Conservation (phyloP, 1,139 yeast genomes). For the Kazachstania sp. region DNA sequence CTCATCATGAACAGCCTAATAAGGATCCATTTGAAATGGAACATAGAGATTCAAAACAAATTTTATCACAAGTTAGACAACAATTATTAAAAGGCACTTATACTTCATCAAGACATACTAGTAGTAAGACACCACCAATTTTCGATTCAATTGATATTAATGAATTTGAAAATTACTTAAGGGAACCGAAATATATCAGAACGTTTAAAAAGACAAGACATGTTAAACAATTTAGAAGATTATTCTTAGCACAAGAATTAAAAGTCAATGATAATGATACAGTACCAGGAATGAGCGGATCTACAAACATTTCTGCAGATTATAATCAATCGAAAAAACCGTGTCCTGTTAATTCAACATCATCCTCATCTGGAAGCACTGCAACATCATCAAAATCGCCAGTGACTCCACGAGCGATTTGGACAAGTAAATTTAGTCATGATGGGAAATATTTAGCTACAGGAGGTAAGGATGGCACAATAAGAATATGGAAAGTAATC, state of each 20-base stretch:
- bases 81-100: neutral
- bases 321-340: neutral
- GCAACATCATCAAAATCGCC: slow-evolving; percentile 3
- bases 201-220: slow-evolving; percentile 40
- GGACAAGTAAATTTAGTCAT: slow-evolving; percentile 62
- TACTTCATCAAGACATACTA: neutral
- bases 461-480: slow-evolving; percentile 65
- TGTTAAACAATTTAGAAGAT: slow-evolving; percentile 42
- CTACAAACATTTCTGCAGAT: neutral
- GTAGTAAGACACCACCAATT: neutral
- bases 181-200: slow-evolving; percentile 48
- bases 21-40: neutral
- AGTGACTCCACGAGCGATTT: slow-evolving; percentile 41
- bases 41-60: neutral
- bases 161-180: slow-evolving; percentile 35
- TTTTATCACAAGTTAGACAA: slow-evolving; percentile 2
- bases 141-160: slow-evolving; percentile 25
- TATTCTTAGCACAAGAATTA: slow-evolving; percentile 79
- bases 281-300: neutral
- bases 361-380: neutral
- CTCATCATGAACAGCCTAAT: neutral
- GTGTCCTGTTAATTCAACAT: neutral
- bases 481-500: slow-evolving; percentile 74
- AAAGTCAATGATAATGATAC: slow-evolving; percentile 17
- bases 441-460: slow-evolving; percentile 82